These are phyloP conservation scores for Sordariomycetes sp. DNA, from an alignment of 2,329 filamentous ascomycete genomes.

Conservation along the genomic window DNA sequence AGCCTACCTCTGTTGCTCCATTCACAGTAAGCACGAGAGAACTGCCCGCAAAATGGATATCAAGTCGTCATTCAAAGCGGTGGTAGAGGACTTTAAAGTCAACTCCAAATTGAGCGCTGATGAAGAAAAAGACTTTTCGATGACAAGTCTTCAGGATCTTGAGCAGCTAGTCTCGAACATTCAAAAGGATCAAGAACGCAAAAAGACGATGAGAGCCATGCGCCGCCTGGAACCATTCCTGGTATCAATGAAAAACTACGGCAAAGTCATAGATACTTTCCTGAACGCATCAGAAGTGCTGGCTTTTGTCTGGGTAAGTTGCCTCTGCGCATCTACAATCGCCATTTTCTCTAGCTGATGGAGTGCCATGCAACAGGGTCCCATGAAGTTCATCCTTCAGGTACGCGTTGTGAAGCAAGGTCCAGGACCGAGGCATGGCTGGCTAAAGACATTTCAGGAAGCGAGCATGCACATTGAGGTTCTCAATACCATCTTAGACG, in stretches of 20 bases:
- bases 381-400: conserved; percentile 3
- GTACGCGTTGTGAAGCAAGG: neutral
- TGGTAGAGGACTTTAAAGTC: conserved; percentile 1
- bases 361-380: neutral
- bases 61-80: neutral
- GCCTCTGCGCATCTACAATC: neutral
- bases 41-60: neutral
- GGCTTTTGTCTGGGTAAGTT: conserved; percentile 23
- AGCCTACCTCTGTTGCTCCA: too few species aligned
- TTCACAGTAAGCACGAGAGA: too few species aligned
- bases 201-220: conserved; percentile 15
- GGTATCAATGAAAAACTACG: conserved; percentile 6
- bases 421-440: neutral
- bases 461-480: neutral
- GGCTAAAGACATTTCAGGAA: neutral
- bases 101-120: neutral
- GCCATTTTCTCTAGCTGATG: neutral
- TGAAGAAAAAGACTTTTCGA: neutral
- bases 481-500: conserved; percentile 1
- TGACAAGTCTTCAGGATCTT: neutral
- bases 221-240: conserved; percentile 8
- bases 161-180: neutral
- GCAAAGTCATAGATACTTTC: conserved; percentile 7
- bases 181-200: conserved; percentile 1
- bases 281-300: conserved; percentile 5